A percentile compares a stretch with the other conserved stretches of the same genome.
phyloP scores from a whole-genome alignment of 805 yeast genomes.

The Isabelozyma pseudorhagii region DNA sequence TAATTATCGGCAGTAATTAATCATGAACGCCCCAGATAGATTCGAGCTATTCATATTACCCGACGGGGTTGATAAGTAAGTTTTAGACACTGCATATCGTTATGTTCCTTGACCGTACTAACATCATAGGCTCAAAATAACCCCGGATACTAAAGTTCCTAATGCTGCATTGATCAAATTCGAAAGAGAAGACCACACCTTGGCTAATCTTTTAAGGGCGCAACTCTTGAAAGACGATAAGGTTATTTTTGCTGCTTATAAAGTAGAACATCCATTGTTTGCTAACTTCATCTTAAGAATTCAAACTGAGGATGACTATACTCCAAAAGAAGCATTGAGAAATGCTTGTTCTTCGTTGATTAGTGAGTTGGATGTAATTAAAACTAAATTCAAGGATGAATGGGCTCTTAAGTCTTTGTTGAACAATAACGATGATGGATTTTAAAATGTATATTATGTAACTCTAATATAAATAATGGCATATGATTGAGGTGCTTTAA shows the following conservation, averaged over 20 bases:
- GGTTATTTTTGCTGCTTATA: constrained; percentile 96
- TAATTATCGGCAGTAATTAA: not conserved
- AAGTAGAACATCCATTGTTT: constrained; percentile 95
- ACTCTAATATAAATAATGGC: not conserved
- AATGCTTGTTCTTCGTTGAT: constrained; percentile 86
- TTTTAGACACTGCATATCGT: constrained; percentile 6
- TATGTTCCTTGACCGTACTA: constrained; percentile 7
- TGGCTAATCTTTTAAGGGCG: constrained; percentile 84
- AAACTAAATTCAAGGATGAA: constrained; percentile 81
- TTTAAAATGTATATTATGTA: not conserved
- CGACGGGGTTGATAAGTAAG: constrained; percentile 94
- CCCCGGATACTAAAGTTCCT: constrained; percentile 93
- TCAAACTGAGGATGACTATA: constrained; percentile 93
- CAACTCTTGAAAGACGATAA: constrained; percentile 82
- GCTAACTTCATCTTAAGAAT: constrained; percentile 92
- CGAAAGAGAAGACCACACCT: constrained; percentile 96
- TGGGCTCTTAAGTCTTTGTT: constrained; percentile 84
- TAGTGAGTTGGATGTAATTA: constrained; percentile 69
- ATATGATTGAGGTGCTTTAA: not conserved
- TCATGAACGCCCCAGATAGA: constrained; percentile 98
- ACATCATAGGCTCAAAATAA: constrained; percentile 61
- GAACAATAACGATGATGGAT: constrained; percentile 39
- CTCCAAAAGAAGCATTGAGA: constrained; percentile 85
- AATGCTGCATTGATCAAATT: constrained; percentile 90
- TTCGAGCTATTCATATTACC: constrained; percentile 94